phyloP scores from a whole-genome alignment of 2,329 filamentous ascomycete species.

The Fusarium chlamydosporum region DNA sequence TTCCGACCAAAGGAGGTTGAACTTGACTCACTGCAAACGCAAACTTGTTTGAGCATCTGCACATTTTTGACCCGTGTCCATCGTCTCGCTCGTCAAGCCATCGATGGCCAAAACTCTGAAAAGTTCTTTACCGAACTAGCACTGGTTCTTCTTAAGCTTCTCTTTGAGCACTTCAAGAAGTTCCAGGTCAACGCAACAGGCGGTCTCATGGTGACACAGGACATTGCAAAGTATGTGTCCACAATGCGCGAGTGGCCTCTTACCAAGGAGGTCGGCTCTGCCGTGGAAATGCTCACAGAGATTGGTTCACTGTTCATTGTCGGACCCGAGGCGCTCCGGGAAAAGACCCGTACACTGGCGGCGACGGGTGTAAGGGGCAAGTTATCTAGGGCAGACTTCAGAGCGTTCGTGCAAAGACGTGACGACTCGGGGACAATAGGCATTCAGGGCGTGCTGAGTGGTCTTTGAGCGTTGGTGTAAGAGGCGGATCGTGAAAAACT shows the following conservation, averaged over 20 bases:
- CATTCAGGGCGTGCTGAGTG: conserved; percentile 84
- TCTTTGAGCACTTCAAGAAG: conserved; percentile 94
- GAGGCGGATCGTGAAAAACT: conserved; percentile 21
- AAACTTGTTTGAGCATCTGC: conserved; percentile 85
- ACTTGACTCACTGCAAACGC: conserved; percentile 84
- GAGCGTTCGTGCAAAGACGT: conserved; percentile 85
- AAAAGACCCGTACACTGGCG: conserved; percentile 74
- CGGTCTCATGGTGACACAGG: conserved; percentile 94
- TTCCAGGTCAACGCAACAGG: conserved; percentile 94
- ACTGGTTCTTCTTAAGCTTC: conserved; percentile 79
- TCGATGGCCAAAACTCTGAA: conserved; percentile 87
- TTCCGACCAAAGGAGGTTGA: conserved; percentile 89
- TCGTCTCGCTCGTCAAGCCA: conserved; percentile 72
- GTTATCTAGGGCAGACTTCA: conserved; percentile 78
- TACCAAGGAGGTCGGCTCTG: conserved; percentile 74
- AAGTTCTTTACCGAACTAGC: conserved; percentile 88
- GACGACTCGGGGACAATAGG: conserved; percentile 87
- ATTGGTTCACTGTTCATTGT: conserved; percentile 97
- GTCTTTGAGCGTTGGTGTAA: conserved; percentile 58
- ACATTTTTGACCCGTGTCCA: conserved; percentile 81
- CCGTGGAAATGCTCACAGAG: conserved; percentile 89
- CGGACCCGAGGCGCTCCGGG: conserved; percentile 80
- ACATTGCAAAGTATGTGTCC: conserved; percentile 93
- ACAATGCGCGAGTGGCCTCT: conserved; percentile 87
- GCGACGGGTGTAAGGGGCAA: conserved; percentile 64